Base-by-base conservation (phyloP, 805 yeast species). In the Starmerella scarabaei region DNA sequence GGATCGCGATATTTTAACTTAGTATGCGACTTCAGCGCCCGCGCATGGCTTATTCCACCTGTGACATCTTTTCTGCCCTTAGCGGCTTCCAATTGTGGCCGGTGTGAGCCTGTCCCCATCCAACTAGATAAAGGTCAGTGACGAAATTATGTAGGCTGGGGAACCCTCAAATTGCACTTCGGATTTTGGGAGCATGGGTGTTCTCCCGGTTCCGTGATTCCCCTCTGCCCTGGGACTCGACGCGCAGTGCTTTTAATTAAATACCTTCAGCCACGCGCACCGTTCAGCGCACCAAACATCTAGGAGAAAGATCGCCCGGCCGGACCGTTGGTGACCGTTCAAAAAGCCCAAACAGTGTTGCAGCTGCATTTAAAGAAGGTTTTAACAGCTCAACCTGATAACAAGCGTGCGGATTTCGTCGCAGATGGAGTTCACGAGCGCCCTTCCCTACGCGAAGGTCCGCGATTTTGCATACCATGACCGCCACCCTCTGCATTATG, bases 381-480 rank as follows among this genome's bases (percentile, higher is more conserved):
- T n/a, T n/a, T n/a, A n/a, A n/a, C n/a, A n/a, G n/a, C n/a, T n/a
- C n/a, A n/a, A n/a, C n/a, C n/a, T n/a, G n/a, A n/a, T n/a, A n/a
- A n/a, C n/a, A n/a, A n/a, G n/a, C n/a, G n/a, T n/a, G n/a, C n/a
- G n/a, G 20, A 18, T 31, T 24, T 32, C 35, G 31, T 26, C 27
- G 36, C 38, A 42, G 43, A 41, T 23, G 34, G 53, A 45, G 36
- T 61, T 64, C 44, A 38, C 51, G 34, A 59, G 63, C 27, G 58
- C 64, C 19, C 49, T 60, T 21, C 43, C 50, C 21, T 60, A 48
- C 42, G 49, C 77, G 26, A 68, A 75, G 1, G 73, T 83, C 16
- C 74, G 76, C 46, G 97, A 88, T 60, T 88, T 73, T 64, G 97
- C 86, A 20, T 86, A 88, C 54, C 73, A 73, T 5, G 67, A 64